Percentiles rank a stretch among this genome's conserved stretches.
Evolutionary conservation across 768 basidiomycete genomes (phyloP).

Genomic region (Xerocomellus amylosporus): DNA sequence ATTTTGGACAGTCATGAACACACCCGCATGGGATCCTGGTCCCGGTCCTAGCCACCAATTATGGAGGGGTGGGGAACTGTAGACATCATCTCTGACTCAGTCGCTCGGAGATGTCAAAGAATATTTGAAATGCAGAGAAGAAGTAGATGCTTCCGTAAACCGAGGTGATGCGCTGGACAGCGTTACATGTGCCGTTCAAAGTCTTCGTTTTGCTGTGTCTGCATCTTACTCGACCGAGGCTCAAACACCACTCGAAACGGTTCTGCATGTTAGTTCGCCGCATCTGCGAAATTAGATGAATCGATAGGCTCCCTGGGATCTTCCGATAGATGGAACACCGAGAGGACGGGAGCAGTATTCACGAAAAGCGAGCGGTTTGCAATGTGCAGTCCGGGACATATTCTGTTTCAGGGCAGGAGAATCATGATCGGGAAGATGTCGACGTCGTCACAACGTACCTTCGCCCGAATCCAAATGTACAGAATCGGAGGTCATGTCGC

Average conservation of each 20-base stretch:
- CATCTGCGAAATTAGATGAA: background rate
- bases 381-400: conserved; percentile 1
- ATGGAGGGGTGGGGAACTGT: no score
- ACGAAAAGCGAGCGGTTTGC: conserved; percentile 6
- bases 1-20: no score
- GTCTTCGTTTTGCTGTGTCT: background rate
- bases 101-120: no score
- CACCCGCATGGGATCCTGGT: no score
- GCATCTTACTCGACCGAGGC: background rate
- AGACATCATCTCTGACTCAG: no score
- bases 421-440: no score
- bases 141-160: no score
- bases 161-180: no score
- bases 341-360: background rate
- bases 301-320: background rate
- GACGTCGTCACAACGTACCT: background rate
- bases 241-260: conserved; percentile 2
- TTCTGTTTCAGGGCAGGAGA: background rate
- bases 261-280: background rate
- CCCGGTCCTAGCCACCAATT: no score
- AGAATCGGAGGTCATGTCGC: conserved; percentile 6
- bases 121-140: no score
- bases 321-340: conserved; percentile 5
- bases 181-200: background rate
- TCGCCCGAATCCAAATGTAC: conserved; percentile 5